phyloP scores from a whole-genome alignment of 257 asterid species.

The Scutellaria minor region DNA sequence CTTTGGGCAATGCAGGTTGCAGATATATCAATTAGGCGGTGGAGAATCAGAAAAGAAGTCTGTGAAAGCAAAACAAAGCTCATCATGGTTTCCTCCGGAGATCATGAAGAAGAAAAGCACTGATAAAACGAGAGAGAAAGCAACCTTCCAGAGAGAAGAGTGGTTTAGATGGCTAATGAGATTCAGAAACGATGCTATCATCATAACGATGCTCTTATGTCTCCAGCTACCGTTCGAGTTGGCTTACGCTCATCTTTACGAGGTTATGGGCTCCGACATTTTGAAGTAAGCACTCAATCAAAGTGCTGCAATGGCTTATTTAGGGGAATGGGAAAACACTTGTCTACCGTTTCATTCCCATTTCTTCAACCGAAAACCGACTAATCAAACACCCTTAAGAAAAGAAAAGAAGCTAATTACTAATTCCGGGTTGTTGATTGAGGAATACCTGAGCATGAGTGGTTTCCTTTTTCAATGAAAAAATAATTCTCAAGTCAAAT shows the following conservation, averaged over 20 bases:
- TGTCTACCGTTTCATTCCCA: too few species aligned
- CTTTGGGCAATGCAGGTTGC: constrained; percentile 63
- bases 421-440: too few species aligned
- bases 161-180: constrained; percentile 89
- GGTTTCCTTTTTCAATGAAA: too few species aligned
- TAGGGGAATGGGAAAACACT: too few species aligned
- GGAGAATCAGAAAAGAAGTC: constrained; percentile 57
- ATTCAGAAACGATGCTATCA: constrained; percentile 81
- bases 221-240: constrained; percentile 96
- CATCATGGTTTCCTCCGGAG: constrained; percentile 53
- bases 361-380: too few species aligned
- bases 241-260: constrained; percentile 91
- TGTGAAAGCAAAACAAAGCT: constrained; percentile 46
- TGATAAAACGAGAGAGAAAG: constrained; percentile 64
- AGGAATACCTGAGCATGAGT: too few species aligned
- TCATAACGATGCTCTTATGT: constrained; percentile 79
- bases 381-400: too few species aligned
- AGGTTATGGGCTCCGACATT: constrained; percentile 61
- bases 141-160: constrained; percentile 79
- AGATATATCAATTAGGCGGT: constrained; percentile 58
- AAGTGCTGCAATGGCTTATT: background rate
- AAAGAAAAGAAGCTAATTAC: too few species aligned
- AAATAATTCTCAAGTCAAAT: too few species aligned
- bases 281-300: constrained; percentile 64
- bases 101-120: constrained; percentile 56